phyloP scores from a whole-genome alignment of 2,329 filamentous ascomycete genomes.

The Penicillium sp. region DNA sequence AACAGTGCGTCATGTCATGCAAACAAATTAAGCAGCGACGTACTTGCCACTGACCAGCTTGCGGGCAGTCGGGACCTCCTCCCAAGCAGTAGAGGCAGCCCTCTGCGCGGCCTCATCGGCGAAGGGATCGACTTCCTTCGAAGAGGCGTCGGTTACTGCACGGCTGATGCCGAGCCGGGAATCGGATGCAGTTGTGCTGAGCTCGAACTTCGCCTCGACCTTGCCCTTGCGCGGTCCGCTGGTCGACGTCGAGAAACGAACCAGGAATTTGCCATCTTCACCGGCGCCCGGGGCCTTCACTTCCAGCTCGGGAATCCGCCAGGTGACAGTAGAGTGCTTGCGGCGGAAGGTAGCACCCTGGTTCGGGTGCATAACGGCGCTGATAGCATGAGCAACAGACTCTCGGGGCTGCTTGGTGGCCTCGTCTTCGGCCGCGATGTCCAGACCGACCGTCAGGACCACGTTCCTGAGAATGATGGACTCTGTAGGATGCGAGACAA shows the following conservation, averaged over 20 bases:
- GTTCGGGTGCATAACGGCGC: slow-evolving; percentile 45
- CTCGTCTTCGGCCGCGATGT: slow-evolving; percentile 37
- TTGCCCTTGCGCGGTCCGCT: slow-evolving; percentile 66
- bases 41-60: slow-evolving; percentile 74
- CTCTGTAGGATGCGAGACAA: slow-evolving; percentile 42
- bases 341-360: slow-evolving; percentile 43
- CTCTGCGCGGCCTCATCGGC: slow-evolving; percentile 42
- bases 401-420: slow-evolving; percentile 45
- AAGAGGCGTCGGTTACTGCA: slow-evolving; percentile 25
- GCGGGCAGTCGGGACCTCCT: slow-evolving; percentile 58
- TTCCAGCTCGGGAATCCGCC: slow-evolving; percentile 47
- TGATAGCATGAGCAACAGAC: slow-evolving; percentile 36
- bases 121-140: slow-evolving; percentile 43
- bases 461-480: slow-evolving; percentile 67
- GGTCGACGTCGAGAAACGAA: slow-evolving; percentile 70
- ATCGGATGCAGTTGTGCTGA: slow-evolving; percentile 50
- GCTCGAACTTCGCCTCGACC: slow-evolving; percentile 79
- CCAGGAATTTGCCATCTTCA: slow-evolving; percentile 68
- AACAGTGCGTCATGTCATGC: slow-evolving; percentile 1
- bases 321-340: slow-evolving; percentile 44
- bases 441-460: slow-evolving; percentile 57
- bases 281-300: slow-evolving; percentile 43
- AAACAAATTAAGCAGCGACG: slow-evolving; percentile 46
- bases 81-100: slow-evolving; percentile 51
- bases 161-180: slow-evolving; percentile 62